Evolutionary conservation across 257 asterid species (phyloP).

Genomic region (Scutellaria minor): DNA sequence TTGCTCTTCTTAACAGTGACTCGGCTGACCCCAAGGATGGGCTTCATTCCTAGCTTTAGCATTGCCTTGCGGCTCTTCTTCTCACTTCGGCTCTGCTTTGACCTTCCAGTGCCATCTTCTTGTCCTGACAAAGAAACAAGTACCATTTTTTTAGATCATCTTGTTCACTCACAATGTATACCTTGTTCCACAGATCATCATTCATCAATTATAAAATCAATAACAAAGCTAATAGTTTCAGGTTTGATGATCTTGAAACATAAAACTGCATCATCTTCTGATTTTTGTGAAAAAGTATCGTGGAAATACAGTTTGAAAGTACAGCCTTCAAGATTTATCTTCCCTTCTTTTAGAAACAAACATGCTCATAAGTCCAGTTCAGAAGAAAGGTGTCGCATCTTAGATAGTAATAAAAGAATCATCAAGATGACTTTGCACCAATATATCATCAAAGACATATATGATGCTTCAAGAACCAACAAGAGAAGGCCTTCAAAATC

Average conservation of each 20-base stretch:
- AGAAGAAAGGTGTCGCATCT: background rate
- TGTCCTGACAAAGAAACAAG: conserved; percentile 39
- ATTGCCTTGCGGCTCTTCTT: conserved; percentile 63
- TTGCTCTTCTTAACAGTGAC: conserved; percentile 61
- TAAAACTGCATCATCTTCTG: background rate
- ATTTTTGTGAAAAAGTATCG: background rate
- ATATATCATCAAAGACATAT: conserved; percentile 13
- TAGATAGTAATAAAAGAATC: background rate
- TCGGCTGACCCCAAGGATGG: conserved; percentile 54
- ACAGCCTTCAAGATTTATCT: background rate
- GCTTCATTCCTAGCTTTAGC: conserved; percentile 57
- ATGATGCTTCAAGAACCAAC: conserved; percentile 13
- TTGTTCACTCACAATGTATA: background rate
- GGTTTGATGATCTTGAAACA: background rate
- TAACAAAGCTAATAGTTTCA: background rate
- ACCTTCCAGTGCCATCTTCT: conserved; percentile 50
- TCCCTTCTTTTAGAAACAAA: background rate
- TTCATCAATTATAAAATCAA: no score
- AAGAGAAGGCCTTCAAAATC: background rate
- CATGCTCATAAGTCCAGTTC: background rate
- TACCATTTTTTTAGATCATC: background rate
- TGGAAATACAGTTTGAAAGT: background rate
- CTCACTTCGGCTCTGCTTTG: conserved; percentile 59
- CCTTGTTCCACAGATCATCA: background rate
- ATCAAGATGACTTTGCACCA: background rate